Evolutionary conservation across 495 filamentous ascomycete genomes (phyloP), one percentile per base, ranked within the genome.

Genomic region (Penicillium desertorum): DNA sequence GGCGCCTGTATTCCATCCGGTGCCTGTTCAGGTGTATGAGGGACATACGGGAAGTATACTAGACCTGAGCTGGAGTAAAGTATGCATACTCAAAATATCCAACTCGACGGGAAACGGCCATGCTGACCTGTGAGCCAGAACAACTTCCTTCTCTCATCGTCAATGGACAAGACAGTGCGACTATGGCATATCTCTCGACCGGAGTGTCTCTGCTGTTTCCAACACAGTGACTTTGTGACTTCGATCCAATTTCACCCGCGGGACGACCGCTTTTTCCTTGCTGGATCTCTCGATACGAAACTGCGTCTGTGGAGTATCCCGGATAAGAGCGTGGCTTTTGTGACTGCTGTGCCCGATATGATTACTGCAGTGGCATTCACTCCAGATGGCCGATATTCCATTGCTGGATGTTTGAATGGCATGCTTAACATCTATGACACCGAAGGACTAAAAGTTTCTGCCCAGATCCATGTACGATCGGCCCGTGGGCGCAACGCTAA

Each of bases 141-240:
- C 66, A 96, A 96, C 62, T 99, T 99, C 62, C 77, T 99, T 50
- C 82, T 99, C 29, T 96, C 93, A 27, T 96, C 92, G 0, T 96
- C 92, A 0, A 98, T 96, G 91, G 94, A 99, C 71, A 97, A 96
- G 74, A 98, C 94, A 3, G 95, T 99, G 23, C 82, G 92, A 16
- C 75, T 99, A 48, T 99, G 94, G 94, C 94, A 98, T 73, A 78
- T 93, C 41, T 92, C 83, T 67, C 79, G 93, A 45, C 67, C 80
- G 3, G 92, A 98, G 69, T 96, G 92, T 65, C 80, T 99, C 5
- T 96, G 91, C 68, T 92, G 90, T 32, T 99, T 99, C 71, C 92
- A 94, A 67, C 94, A 99, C 70, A 92, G 86, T 62, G 94, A 99
- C 68, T 96, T 96, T 65, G 92, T 98, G 46, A 96, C 93, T 0